These are phyloP conservation scores for Colletotrichum chrysophilum DNA, from an alignment of 2,329 filamentous ascomycete genomes.

Conservation along the genomic window DNA sequence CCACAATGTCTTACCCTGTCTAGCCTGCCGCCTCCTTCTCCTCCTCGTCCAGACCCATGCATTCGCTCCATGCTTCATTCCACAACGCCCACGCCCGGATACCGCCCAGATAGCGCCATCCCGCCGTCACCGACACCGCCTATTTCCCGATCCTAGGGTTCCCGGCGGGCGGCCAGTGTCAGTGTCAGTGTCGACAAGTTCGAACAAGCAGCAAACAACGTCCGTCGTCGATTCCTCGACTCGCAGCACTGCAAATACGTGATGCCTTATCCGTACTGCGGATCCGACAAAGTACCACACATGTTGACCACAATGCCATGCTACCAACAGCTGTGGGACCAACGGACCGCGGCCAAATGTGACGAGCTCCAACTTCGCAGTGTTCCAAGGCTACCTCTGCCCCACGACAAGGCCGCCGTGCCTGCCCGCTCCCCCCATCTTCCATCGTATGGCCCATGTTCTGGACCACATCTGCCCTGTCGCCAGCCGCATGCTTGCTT, in stretches of 20 bases:
- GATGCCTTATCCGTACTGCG: neutral
- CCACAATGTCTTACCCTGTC: neutral
- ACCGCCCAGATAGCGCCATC: neutral
- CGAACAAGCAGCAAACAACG: neutral
- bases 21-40: neutral
- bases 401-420: neutral
- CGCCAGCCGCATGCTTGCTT: constrained; percentile 18
- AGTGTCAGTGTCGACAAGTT: neutral
- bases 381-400: neutral
- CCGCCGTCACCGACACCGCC: neutral
- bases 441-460: constrained; percentile 1
- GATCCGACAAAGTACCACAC: neutral
- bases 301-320: neutral
- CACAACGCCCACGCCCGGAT: neutral
- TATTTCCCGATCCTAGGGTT: neutral
- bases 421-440: neutral
- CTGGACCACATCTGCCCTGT: constrained; percentile 4
- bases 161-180: neutral
- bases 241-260: neutral
- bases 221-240: neutral
- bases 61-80: neutral
- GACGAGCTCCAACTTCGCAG: neutral
- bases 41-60: neutral
- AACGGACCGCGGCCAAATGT: neutral
- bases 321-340: neutral